Evolutionary conservation across 768 basidiomycete species (phyloP).

Genomic region (Boletus edulis): DNA sequence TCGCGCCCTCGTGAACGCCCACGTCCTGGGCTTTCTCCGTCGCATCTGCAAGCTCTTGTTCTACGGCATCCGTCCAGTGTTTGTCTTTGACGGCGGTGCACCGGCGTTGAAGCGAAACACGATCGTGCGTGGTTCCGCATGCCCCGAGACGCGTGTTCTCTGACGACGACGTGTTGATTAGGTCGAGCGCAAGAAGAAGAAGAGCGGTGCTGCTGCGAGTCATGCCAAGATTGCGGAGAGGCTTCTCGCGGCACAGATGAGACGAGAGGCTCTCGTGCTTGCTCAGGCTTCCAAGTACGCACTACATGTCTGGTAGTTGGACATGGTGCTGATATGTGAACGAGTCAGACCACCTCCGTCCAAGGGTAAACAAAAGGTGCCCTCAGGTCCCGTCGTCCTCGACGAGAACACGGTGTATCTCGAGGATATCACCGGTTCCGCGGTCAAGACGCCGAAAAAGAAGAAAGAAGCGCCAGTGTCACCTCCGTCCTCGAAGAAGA

Average conservation of each 20-base stretch:
- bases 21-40: conserved; percentile 86
- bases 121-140: conserved; percentile 55
- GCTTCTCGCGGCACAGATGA: conserved; percentile 89
- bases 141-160: not conserved
- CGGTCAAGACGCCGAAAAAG: conserved; percentile 50
- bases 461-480: conserved; percentile 31
- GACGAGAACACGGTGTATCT: conserved; percentile 81
- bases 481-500: conserved; percentile 54
- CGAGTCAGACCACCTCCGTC: conserved; percentile 23
- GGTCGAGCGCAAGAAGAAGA: conserved; percentile 88
- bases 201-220: conserved; percentile 82
- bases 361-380: conserved; percentile 46
- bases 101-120: conserved; percentile 87
- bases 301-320: not conserved
- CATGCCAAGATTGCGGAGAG: conserved; percentile 88
- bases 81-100: conserved; percentile 98
- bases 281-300: conserved; percentile 44
- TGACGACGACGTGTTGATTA: conserved; percentile 30
- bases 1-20: conserved; percentile 84
- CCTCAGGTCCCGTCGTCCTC: conserved; percentile 48
- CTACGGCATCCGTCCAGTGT: conserved; percentile 97
- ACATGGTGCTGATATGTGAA: not conserved
- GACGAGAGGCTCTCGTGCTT: conserved; percentile 80
- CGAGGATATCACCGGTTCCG: conserved; percentile 70
- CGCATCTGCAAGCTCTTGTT: conserved; percentile 93